Base-by-base conservation (phyloP, 2,329 filamentous ascomycete species). In the Fusarium torulosum region DNA sequence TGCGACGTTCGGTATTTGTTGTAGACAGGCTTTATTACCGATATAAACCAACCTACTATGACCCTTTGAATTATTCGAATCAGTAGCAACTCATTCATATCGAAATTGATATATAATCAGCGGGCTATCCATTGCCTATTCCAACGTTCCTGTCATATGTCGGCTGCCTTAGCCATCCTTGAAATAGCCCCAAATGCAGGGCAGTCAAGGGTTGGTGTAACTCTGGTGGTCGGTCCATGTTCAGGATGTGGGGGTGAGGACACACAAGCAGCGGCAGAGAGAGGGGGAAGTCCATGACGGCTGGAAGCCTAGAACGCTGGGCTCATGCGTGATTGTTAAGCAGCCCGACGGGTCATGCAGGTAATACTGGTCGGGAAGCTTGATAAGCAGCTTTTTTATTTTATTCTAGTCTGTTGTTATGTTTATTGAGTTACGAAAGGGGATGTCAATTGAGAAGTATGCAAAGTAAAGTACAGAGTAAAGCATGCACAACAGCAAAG, bases 281-380 rank as follows among this genome's bases (percentile, higher is more conserved):
- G 66, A 64, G 62, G 66, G 66, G 62, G 53, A 59, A 70, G 53
- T 69, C 61, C 57, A 72, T 70, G 66, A 72, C 56, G 59, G 54
- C 40, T 49, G 45, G 60, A 47, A 38, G 59, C 51, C 40, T 49
- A 41, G 60, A 47, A 38, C 20, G 59, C 42, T 42, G 51, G 17
- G 51, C 10, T 66, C 54, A 63, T 70, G 55, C 46, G 53, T 72
- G 71, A 72, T 72, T 72, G 62, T 73, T 72, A 72, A 72, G 66
- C 71, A 73, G 25, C 25, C 29, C 29, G 45, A 38, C 33, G 21
- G 21, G 33, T 21, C 40, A 44, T 63, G 38, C 31, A 57, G 42
- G 59, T 63, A 20, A 63, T 27, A 45, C 50, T 40, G 38, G 41
- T 60, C n/a, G 23, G 19, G 25, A 45, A 46, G 44, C 29, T 67